Conservation (phyloP, 768 basidiomycete species). For the Rhizopogon vesiculosus region DNA sequence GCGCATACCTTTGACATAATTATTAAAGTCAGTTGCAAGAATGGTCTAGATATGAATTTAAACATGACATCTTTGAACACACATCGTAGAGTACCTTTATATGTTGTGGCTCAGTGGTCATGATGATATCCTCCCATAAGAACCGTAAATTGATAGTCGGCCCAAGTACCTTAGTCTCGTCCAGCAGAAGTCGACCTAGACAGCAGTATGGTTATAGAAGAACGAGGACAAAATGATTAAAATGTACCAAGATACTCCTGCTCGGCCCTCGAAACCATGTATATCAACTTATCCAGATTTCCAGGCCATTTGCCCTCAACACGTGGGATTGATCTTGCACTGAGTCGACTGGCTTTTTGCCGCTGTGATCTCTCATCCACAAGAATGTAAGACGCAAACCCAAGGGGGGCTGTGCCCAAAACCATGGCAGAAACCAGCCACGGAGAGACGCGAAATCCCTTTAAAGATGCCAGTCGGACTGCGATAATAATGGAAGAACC, state of each 20-base stretch:
- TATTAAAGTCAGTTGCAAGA: constrained; percentile 38
- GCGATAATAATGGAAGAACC: constrained; percentile 9
- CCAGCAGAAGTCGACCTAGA: constrained; percentile 19
- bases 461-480: constrained; percentile 4
- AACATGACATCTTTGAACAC: neutral
- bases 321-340: constrained; percentile 26
- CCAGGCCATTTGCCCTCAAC: constrained; percentile 28
- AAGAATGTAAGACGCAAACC: constrained; percentile 1
- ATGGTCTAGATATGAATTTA: constrained; percentile 24
- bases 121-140: constrained; percentile 43
- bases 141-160: constrained; percentile 37
- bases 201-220: neutral
- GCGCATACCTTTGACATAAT: constrained; percentile 37
- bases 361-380: constrained; percentile 5
- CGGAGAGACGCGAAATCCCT: constrained; percentile 9
- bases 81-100: constrained; percentile 25
- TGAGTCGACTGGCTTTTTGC: constrained; percentile 15
- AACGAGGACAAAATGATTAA: neutral
- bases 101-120: constrained; percentile 49
- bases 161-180: constrained; percentile 21
- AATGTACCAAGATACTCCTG: constrained; percentile 33
- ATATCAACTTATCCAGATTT: constrained; percentile 28
- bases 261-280: constrained; percentile 12
- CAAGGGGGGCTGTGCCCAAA: neutral
- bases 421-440: constrained; percentile 5